Percentiles rank a stretch among this genome's conserved stretches.
phyloP scores from a whole-genome alignment of 2,329 filamentous ascomycete genomes.

The Nothomitra cinnamomea region DNA sequence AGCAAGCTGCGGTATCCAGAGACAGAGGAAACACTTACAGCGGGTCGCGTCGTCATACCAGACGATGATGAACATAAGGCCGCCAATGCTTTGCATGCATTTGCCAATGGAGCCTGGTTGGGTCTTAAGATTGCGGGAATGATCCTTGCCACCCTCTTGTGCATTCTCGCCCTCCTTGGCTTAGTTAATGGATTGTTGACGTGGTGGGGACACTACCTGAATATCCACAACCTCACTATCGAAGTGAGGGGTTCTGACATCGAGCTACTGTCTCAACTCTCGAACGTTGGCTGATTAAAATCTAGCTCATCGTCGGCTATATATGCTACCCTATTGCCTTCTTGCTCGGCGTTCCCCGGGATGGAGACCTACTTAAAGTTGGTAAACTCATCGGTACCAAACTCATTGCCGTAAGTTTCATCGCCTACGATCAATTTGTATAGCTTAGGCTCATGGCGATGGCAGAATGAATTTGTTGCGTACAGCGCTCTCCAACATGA shows the following conservation, averaged over 20 bases:
- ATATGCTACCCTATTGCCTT: conserved; percentile 63
- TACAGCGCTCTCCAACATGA: conserved; percentile 29
- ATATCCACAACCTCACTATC: conserved; percentile 55
- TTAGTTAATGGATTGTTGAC: conserved; percentile 60
- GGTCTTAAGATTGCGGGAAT: conserved; percentile 77
- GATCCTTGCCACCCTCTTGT: conserved; percentile 64
- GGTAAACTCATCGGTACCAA: conserved; percentile 69
- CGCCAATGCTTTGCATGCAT: conserved; percentile 70
- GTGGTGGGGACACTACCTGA: conserved; percentile 71
- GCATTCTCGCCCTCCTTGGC: conserved; percentile 62
- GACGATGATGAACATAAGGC: conserved; percentile 60
- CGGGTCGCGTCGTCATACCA: conserved; percentile 63
- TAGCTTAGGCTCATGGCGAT: not conserved
- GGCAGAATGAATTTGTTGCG: conserved; percentile 60
- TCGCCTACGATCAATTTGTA: not conserved
- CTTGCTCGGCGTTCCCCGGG: conserved; percentile 59
- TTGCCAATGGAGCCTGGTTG: conserved; percentile 70
- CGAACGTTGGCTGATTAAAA: not conserved
- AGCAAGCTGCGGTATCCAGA: conserved; percentile 85
- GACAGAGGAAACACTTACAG: conserved; percentile 69
- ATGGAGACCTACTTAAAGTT: conserved; percentile 49
- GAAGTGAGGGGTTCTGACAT: conserved; percentile 28
- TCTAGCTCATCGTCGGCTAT: conserved; percentile 48
- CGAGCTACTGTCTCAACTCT: too few relatives aligned
- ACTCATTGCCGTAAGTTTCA: conserved; percentile 46